These are phyloP conservation scores for Terana coerulea DNA, from an alignment of 768 basidiomycete genomes.

Conservation along the genomic window DNA sequence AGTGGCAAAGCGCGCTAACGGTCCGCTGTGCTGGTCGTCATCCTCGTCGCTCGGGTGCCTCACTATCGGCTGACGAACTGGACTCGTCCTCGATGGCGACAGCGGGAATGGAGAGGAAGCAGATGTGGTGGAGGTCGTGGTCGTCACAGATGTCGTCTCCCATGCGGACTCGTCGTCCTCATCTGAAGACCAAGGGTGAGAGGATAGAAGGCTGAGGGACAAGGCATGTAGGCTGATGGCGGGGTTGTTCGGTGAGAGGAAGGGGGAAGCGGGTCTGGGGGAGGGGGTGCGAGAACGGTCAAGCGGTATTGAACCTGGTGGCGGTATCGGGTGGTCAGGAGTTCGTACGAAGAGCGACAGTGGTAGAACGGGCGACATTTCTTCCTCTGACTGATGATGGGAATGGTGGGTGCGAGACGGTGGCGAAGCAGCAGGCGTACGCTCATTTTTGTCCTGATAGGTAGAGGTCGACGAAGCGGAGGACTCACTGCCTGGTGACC, in stretches of 20 bases:
- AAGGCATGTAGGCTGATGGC: constrained; percentile 28
- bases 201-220: constrained; percentile 14
- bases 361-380: constrained; percentile 4
- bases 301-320: constrained; percentile 18
- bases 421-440: constrained; percentile 15
- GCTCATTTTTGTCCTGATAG: constrained; percentile 24
- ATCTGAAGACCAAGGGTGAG: constrained; percentile 72
- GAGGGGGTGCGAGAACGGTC: not conserved
- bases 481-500: constrained; percentile 25
- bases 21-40: constrained; percentile 24
- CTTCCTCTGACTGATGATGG: constrained; percentile 28
- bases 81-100: constrained; percentile 30
- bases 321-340: constrained; percentile 18
- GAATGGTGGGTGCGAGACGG: constrained; percentile 40
- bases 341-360: constrained; percentile 1
- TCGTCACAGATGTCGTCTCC: constrained; percentile 66
- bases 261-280: constrained; percentile 12
- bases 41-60: constrained; percentile 30
- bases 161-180: constrained; percentile 78
- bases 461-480: constrained; percentile 21
- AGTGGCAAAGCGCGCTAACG: constrained; percentile 18
- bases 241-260: constrained; percentile 13
- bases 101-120: constrained; percentile 34
- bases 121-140: constrained; percentile 58
- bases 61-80: constrained; percentile 28